Base-by-base conservation (phyloP, 2,329 filamentous ascomycete species). In the Chaetomium sp. region DNA sequence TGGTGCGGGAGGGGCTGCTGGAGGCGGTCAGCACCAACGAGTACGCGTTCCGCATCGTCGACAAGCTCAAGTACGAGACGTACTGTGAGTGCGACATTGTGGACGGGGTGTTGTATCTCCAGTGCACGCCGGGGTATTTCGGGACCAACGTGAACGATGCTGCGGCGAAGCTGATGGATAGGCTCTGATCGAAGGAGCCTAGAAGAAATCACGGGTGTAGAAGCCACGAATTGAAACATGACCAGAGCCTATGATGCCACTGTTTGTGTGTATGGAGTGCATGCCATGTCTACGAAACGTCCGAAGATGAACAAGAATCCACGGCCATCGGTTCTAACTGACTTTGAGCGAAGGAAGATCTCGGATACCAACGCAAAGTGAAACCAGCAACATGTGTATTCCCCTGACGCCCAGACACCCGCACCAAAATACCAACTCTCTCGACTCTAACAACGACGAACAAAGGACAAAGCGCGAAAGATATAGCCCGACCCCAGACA, bases 1-100 rank as follows among this genome's bases (percentile, higher is more conserved):
- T 83, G 72, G 72, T 84, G 31, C 77, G 76, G 62, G 82, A 84
- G 71, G 82, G 78, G 4, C 77, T 84, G 68, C 71, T 79, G 21
- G 82, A 85, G 67, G 78, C 73, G 3, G 71, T 83, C n/a, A 74
- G 77, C 10, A 79, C 75, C 68, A 75, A 74, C 47, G 76, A 79
- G 69, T 71, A 84, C 21, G 75, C 72, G 23, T 78, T 85, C 68
- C 77, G 82, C 31, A 69, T 85, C 45, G 81, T 83, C 2, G 81
- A 83, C 57, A 75, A 78, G 69, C 75, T 82, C 49, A 69, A 73
- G 68, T 75, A 78, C 62, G 72, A 68, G 6, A 74, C 71, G 13
- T 84, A 83, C 65, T 77, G 79, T 67, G 82, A 85, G 76, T 71
- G 73, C 21, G 74, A 80, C 2, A 64, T 85, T 33, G 82, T 85